Evolutionary conservation across 1,284 basidiomycete species (phyloP), one percentile per base, ranked within the genome.

Genomic region (Peniophora sp.): DNA sequence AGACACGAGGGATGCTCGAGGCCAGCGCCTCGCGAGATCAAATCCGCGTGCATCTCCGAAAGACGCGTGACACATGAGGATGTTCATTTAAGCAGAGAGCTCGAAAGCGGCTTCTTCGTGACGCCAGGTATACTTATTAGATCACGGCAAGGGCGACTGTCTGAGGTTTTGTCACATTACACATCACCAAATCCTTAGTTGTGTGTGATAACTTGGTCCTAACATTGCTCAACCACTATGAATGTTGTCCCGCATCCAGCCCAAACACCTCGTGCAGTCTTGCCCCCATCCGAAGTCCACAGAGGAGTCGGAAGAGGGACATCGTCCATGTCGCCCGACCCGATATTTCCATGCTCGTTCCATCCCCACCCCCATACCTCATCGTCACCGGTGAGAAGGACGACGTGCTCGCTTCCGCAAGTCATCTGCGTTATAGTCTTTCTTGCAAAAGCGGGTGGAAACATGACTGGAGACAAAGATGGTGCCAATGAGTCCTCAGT

Each of bases 271-370:
- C 53, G 51, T 24, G 22, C 41, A 20, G 50, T 43, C 2, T 22
- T 38, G 20, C 53, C 57, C 44, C 55, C 23, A 20, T 41, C 19
- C 16, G 56, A 53, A 0, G 75, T 76, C 79, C 81, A 87, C n/a
- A 87, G 59, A 50, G 69, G 72, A 2, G 65, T 57, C 12, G 82
- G 81, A 19, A 66, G 39, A 36, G 69, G 61, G 10, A 75, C 65
- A 57, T 89, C 83, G 3, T 73, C 65, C 3, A 75, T 77, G 48
- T 75, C 70, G 0, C 83, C 85, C 23, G 80, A 61, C 0, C 88
- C 92, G 14, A 96, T 72, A 65, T 95, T 97, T 11, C 93, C 93
- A 63, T 96, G 93, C 65, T 97, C 93, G 64, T 96, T 97, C 93
- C 93, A 96, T 0, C 93, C 93, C 85, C 92, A 95, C 0, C 80